Evolutionary conservation across 2,329 filamentous ascomycete species (phyloP).

Genomic region (Pseudodiploospora longispora): DNA sequence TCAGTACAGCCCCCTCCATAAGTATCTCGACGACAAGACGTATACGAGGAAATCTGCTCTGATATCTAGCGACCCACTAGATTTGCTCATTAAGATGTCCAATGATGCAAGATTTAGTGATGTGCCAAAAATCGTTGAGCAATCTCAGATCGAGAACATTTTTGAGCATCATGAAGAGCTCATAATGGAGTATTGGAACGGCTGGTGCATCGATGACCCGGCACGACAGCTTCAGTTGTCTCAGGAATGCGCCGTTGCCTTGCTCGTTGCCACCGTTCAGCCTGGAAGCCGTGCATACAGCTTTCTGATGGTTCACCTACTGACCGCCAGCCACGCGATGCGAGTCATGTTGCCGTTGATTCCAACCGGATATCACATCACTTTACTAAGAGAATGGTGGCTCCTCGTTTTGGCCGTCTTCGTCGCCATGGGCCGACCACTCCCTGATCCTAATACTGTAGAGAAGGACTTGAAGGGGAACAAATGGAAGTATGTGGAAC

Average conservation of each 20-base stretch:
- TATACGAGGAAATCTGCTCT: conserved; percentile 60
- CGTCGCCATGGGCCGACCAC: conserved; percentile 64
- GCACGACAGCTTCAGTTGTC: conserved; percentile 68
- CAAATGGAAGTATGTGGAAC: conserved; percentile 69
- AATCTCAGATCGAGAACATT: conserved; percentile 57
- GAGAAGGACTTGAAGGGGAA: conserved; percentile 51
- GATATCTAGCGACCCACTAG: conserved; percentile 53
- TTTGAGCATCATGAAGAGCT: conserved; percentile 61
- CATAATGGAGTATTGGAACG: conserved; percentile 84
- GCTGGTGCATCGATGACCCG: conserved; percentile 66
- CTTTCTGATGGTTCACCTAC: conserved; percentile 72
- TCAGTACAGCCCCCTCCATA: conserved; percentile 53
- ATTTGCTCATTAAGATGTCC: conserved; percentile 62
- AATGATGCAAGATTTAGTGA: conserved; percentile 62
- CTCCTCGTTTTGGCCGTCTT: conserved; percentile 72
- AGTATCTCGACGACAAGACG: conserved; percentile 62
- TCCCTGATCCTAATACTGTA: conserved; percentile 59
- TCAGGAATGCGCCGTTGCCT: conserved; percentile 51
- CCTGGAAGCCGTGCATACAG: conserved; percentile 61
- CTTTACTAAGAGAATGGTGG: conserved; percentile 82
- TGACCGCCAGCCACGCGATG: conserved; percentile 82
- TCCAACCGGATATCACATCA: conserved; percentile 62
- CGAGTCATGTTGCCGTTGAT: conserved; percentile 76
- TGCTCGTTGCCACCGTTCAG: conserved; percentile 54
- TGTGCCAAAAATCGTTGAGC: conserved; percentile 50